Evolutionary conservation across 2,329 filamentous ascomycete genomes (phyloP).

Genomic region (Aureobasidium melanogenum): DNA sequence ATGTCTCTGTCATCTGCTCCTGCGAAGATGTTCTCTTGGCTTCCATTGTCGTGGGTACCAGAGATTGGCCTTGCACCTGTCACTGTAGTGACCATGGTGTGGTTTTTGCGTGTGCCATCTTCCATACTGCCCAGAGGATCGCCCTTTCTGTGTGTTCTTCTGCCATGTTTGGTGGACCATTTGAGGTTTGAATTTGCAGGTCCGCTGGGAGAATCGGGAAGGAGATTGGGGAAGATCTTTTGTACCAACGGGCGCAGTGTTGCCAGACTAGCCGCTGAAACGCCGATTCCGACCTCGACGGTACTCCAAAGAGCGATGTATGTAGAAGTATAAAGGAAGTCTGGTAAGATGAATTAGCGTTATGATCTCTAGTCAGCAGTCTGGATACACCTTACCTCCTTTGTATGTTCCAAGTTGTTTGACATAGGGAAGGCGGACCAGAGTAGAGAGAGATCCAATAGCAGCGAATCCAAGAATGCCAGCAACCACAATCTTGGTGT

Average conservation of each 20-base stretch:
- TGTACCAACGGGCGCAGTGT: constrained; percentile 26
- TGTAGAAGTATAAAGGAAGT: constrained; percentile 20
- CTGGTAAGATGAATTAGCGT: constrained; percentile 18
- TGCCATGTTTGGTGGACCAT: not conserved
- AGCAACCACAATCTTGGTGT: constrained; percentile 26
- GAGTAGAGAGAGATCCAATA: constrained; percentile 26
- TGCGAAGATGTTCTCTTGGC: constrained; percentile 8
- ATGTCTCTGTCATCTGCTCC: not conserved
- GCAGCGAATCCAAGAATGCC: constrained; percentile 26
- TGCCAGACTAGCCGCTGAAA: constrained; percentile 25
- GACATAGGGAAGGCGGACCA: constrained; percentile 39
- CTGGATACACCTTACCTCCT: constrained; percentile 28
- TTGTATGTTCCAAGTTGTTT: constrained; percentile 27
- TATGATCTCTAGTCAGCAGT: constrained; percentile 29
- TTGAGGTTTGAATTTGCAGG: not conserved
- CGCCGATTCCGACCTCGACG: constrained; percentile 28
- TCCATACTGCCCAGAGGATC: not conserved
- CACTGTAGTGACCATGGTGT: constrained; percentile 1
- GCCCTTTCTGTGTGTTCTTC: not conserved
- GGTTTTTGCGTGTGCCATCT: not conserved
- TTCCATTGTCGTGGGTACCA: not conserved
- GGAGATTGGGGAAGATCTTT: constrained; percentile 10
- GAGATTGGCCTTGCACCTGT: not conserved
- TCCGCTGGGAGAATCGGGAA: not conserved
- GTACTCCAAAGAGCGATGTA: constrained; percentile 24